Percentiles rank a stretch among this genome's conserved stretches.
Conservation (phyloP, 2,329 filamentous ascomycete genomes). For the Verticillium isaacii region DNA sequence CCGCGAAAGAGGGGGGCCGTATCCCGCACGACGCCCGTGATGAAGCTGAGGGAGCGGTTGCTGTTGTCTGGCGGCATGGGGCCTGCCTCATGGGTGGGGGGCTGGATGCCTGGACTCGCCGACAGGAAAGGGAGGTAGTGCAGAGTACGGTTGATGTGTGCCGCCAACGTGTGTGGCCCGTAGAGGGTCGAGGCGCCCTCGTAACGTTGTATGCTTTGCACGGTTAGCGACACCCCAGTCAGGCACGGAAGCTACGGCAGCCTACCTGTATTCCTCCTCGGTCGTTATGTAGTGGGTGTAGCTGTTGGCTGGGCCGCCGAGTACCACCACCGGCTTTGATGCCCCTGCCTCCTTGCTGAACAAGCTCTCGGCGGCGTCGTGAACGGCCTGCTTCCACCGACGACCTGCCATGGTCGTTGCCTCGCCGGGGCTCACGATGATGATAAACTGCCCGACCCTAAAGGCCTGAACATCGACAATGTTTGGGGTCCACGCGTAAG, state of each 20-base stretch:
- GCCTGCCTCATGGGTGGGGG: constrained; percentile 31
- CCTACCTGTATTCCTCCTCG: constrained; percentile 54
- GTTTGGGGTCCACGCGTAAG: constrained; percentile 84
- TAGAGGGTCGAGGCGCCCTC: constrained; percentile 88
- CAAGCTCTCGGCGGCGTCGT: constrained; percentile 38
- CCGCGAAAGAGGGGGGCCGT: constrained; percentile 55
- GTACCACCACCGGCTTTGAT: constrained; percentile 62
- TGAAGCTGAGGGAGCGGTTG: constrained; percentile 70
- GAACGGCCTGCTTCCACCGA: constrained; percentile 73
- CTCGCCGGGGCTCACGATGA: constrained; percentile 82
- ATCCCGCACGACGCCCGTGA: constrained; percentile 73
- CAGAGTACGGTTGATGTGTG: constrained; percentile 73
- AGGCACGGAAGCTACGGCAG: neutral
- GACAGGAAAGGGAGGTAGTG: constrained; percentile 7
- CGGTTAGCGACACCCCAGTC: neutral
- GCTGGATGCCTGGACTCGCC: neutral
- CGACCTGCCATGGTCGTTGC: constrained; percentile 89
- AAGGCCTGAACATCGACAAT: constrained; percentile 83
- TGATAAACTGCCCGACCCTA: constrained; percentile 76
- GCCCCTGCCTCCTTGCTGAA: constrained; percentile 26
- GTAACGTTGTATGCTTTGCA: constrained; percentile 67
- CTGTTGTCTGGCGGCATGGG: constrained; percentile 73
- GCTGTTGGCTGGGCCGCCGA: constrained; percentile 83
- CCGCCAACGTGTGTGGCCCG: constrained; percentile 77
- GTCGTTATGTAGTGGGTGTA: constrained; percentile 79